Base-by-base conservation (phyloP, 306 rosid genomes). In the Parietaria judaica region DNA sequence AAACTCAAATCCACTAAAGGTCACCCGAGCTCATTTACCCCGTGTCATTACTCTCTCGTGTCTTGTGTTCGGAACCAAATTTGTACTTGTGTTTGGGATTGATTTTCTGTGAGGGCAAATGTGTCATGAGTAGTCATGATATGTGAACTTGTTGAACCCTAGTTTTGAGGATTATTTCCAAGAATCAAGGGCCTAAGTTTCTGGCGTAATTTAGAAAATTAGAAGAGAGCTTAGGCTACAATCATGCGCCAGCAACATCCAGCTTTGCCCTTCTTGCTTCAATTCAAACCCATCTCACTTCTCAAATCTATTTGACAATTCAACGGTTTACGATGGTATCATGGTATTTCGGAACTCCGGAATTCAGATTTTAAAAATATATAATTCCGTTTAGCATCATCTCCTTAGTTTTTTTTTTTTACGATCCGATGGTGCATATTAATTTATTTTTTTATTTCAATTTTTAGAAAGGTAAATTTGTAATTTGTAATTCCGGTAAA, bases 211-310 rank as follows among this genome's bases (percentile, higher is more conserved):
- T 61, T 78, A 60, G 60, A 23, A 51, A 51, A 51, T 8, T 0
- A 51, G 37, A 64, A 74, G 47, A 72, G 56, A 51, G 66, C 81
- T 65, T 66, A 37, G 54, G 43, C 58, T 16, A 67, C 69, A 61
- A 76, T 60, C 55, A 74, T 37, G 57, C 72, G 82, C 79, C 88
- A 81, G 81, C 80, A 63, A 70, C 61, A 65, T 51, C 78, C 85
- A 81, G 76, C 85, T 68, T 36, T 70, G 74, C 72, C 65, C 3
- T 60, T 60, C 15, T 49, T 70, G 54, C 56, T 57, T 58, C 53
- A 1, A 23, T 57, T 58, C 53, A 63, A 11, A 56, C 54, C 51
- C 51, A 39, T 17, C 56, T n/a, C 51, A 51, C 44, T 8, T 8
- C 56, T 63, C 11, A 37, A 60, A 11, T 49, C 15, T 4, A 49